Percentiles rank a stretch among this genome's conserved stretches.
Conservation (phyloP, 2,329 filamentous ascomycete genomes). For the Xylariaceae sp. region DNA sequence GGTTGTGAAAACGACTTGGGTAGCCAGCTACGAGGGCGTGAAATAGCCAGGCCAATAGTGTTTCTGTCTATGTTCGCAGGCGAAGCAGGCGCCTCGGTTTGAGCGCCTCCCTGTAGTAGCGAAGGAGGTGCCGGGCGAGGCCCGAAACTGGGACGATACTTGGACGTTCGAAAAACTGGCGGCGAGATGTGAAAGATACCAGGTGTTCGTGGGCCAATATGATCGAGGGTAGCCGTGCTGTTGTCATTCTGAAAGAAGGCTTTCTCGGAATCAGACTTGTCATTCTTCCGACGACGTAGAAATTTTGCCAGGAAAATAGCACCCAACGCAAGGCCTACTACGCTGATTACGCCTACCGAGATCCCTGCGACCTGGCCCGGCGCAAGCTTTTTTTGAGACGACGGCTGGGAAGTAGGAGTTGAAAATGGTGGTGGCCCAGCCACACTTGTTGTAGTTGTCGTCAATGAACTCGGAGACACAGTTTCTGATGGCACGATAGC, state of each 20-base stretch:
- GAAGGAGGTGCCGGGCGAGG: slow-evolving; percentile 18
- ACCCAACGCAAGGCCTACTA: slow-evolving; percentile 43
- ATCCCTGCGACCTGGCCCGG: slow-evolving; percentile 54
- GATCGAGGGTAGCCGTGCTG: slow-evolving; percentile 34
- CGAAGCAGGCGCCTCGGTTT: slow-evolving; percentile 12
- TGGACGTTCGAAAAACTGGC: slow-evolving; percentile 32
- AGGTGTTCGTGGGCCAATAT: slow-evolving; percentile 18
- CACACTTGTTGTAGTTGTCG: background rate
- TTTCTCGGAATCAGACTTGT: slow-evolving; percentile 30
- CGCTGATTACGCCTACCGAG: slow-evolving; percentile 48
- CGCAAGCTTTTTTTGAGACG: slow-evolving; percentile 25
- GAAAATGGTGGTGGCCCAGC: background rate
- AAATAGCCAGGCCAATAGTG: slow-evolving; percentile 43
- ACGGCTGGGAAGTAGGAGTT: slow-evolving; percentile 7
- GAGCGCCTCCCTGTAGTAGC: slow-evolving; percentile 20
- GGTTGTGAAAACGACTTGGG: slow-evolving; percentile 8
- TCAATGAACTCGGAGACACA: slow-evolving; percentile 2
- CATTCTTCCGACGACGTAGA: slow-evolving; percentile 38
- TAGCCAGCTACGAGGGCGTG: slow-evolving; percentile 30
- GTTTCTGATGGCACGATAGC: slow-evolving; percentile 5
- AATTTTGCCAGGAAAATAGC: slow-evolving; percentile 43
- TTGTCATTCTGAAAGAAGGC: slow-evolving; percentile 37
- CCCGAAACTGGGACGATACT: slow-evolving; percentile 27
- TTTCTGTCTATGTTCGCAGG: slow-evolving; percentile 26
- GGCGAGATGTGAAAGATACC: slow-evolving; percentile 40